Conservation (phyloP, 2,329 filamentous ascomycete genomes). For the Endothia cerciana region DNA sequence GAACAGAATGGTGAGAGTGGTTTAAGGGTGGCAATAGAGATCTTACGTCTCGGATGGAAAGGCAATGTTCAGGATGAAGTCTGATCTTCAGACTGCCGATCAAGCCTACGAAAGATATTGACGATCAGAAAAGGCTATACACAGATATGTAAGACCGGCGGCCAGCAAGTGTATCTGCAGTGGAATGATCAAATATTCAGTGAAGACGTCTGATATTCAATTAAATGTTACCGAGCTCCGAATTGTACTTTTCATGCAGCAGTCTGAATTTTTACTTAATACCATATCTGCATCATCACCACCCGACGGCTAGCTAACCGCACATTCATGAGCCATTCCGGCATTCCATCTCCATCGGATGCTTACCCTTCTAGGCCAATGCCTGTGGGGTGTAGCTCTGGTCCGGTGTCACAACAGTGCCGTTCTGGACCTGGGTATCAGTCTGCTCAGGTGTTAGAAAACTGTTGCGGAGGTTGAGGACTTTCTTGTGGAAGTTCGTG, state of each 20-base stretch:
- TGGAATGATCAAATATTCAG: neutral
- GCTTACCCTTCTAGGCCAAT: neutral
- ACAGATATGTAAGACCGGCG: no score
- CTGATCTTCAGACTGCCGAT: no score
- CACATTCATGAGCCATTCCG: neutral
- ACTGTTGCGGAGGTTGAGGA: neutral
- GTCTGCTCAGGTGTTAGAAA: slow-evolving; percentile 36
- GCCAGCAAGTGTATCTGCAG: neutral
- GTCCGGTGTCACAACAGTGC: slow-evolving; percentile 52
- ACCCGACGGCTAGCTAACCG: neutral
- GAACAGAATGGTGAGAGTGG: no score
- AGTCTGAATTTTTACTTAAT: neutral
- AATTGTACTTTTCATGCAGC: neutral
- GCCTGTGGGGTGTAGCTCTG: slow-evolving; percentile 45
- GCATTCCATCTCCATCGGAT: neutral
- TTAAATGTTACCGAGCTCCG: no score
- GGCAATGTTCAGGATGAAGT: no score
- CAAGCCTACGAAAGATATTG: no score
- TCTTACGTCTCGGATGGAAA: no score
- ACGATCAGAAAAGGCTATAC: no score
- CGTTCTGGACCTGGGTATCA: slow-evolving; percentile 52
- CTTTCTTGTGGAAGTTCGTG: neutral
- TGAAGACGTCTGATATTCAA: neutral
- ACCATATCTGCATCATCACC: neutral
- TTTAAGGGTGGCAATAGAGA: no score